A percentile compares a stretch with the other conserved stretches of the same genome.
These are phyloP conservation scores for Kluyveromyces dobzhanskii DNA, from an alignment of 805 yeast genomes.

Conservation along the genomic window DNA sequence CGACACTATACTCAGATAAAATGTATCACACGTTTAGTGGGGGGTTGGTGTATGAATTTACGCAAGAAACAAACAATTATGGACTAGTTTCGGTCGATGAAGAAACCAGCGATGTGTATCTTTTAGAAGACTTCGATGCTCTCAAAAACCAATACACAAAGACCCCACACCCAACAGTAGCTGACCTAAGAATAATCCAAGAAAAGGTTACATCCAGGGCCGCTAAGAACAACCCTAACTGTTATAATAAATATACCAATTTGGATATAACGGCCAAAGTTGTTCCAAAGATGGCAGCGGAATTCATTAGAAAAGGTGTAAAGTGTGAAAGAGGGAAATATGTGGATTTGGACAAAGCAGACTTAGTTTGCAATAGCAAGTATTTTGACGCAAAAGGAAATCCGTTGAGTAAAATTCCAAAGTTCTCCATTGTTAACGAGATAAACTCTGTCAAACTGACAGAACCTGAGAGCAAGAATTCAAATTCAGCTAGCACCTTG, in stretches of 20 bases:
- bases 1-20: constrained; percentile 54
- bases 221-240: constrained; percentile 26
- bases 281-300: constrained; percentile 36
- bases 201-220: constrained; percentile 17
- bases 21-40: constrained; percentile 80
- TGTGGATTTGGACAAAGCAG: constrained; percentile 36
- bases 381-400: constrained; percentile 39
- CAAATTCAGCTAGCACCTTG: not conserved
- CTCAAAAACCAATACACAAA: constrained; percentile 39
- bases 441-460: not conserved
- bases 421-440: constrained; percentile 13
- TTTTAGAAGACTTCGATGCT: constrained; percentile 40
- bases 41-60: constrained; percentile 73
- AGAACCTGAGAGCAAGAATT: not conserved
- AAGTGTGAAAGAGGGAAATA: constrained; percentile 40
- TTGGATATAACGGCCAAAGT: constrained; percentile 33
- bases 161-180: constrained; percentile 22
- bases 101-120: constrained; percentile 31
- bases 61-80: constrained; percentile 72
- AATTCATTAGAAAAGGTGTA: constrained; percentile 43
- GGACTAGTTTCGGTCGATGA: constrained; percentile 55
- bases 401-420: constrained; percentile 14
- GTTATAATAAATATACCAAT: constrained; percentile 36
- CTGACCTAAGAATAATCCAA: constrained; percentile 17
- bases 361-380: constrained; percentile 35